Conservation (phyloP, 2,329 filamentous ascomycete species). For the Orbilia quercus region DNA sequence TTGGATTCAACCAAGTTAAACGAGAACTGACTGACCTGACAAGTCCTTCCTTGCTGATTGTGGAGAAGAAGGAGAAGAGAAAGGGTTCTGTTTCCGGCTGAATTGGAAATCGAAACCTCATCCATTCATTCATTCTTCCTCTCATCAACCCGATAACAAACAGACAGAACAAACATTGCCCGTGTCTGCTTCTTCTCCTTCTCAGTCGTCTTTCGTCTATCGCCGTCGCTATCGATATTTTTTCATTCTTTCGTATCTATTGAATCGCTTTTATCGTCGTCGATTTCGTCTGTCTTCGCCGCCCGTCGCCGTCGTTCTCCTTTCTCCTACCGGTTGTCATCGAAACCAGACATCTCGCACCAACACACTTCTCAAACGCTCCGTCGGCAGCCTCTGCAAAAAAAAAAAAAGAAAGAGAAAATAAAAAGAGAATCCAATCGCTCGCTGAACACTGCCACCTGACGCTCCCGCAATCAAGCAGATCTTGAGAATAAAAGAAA, state of each 20-base stretch:
- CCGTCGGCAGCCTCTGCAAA: conserved; percentile 8
- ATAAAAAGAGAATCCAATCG: not conserved
- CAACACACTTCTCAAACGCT: conserved; percentile 24
- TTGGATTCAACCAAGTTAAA: too few species aligned
- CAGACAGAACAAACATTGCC: not conserved
- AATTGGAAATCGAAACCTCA: too few species aligned
- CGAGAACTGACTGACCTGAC: too few species aligned
- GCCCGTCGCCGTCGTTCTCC: too few species aligned
- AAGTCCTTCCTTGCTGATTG: not conserved
- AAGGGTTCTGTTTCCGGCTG: too few species aligned
- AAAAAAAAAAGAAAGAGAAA: too few species aligned
- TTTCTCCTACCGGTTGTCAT: not conserved
- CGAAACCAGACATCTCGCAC: conserved; percentile 41
- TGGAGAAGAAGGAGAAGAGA: too few species aligned
- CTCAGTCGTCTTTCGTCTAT: not conserved
- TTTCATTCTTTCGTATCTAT: conserved; percentile 11
- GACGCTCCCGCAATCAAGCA: not conserved
- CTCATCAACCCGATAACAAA: not conserved
- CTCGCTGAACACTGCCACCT: conserved; percentile 24
- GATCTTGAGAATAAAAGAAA: too few species aligned
- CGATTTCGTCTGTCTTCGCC: too few species aligned
- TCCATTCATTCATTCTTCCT: too few species aligned
- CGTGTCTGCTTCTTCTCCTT: not conserved
- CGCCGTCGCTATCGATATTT: not conserved
- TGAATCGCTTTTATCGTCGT: too few species aligned